Evolutionary conservation across 257 asterid species (phyloP).

Genomic region (Nicotiana knightiana): DNA sequence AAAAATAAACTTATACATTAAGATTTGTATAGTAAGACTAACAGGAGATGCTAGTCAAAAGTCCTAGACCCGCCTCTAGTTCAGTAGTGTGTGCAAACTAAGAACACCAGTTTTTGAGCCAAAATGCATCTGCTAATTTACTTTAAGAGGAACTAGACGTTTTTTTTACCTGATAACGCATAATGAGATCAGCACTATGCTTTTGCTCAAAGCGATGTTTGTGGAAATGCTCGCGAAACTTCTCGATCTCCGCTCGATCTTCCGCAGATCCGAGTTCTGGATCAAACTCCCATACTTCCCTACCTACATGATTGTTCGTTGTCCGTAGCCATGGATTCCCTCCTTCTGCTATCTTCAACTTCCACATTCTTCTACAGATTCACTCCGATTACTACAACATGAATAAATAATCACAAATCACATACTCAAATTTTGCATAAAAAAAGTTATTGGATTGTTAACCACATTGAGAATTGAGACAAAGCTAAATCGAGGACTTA

Average conservation of each 20-base stretch:
- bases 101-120: neutral
- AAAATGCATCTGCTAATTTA: neutral
- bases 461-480: neutral
- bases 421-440: neutral
- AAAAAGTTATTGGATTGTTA: neutral
- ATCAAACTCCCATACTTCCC: constrained; percentile 87
- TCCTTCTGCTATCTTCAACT: constrained; percentile 77
- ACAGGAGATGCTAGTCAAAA: neutral
- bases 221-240: constrained; percentile 50
- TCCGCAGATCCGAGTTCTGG: constrained; percentile 56
- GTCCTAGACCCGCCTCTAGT: neutral
- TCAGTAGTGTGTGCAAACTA: neutral
- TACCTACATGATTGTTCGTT: constrained; percentile 61
- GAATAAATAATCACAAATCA: neutral
- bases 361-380: constrained; percentile 60
- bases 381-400: neutral
- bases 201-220: constrained; percentile 58
- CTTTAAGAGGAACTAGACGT: neutral
- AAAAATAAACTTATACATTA: neutral
- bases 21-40: neutral
- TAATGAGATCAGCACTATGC: constrained; percentile 83
- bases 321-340: constrained; percentile 86
- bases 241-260: constrained; percentile 72
- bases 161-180: constrained; percentile 73
- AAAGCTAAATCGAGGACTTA: neutral